Evolutionary conservation across 1,284 basidiomycete genomes (phyloP), one percentile per base, ranked within the genome.

Genomic region (Marasmius tenuissimus): DNA sequence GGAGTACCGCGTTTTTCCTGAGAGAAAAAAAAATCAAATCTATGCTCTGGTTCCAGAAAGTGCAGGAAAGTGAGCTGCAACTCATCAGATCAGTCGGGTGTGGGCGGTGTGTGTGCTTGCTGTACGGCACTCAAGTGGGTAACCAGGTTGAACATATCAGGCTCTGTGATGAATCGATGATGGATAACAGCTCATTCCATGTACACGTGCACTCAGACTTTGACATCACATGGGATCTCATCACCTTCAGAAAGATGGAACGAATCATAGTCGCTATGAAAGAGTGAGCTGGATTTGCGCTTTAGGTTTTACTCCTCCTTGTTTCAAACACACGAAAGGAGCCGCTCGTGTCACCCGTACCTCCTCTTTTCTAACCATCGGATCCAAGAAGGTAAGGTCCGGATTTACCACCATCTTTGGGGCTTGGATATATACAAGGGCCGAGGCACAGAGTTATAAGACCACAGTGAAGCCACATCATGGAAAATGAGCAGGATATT

Each of bases 31-130:
- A 40, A 7, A 22, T 58, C 18, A 35, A 56, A 27, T n/a, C 27
- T n/a, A 22, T 45, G n/a, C 34, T 39, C 11, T 58, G 56, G 61
- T 27, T 58, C 7, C 56, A 68, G 37, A 62, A 72, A 7, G 70
- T 83, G 12, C 64, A 69, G 39, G 72, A 78, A 61, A 70, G 71
- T 22, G 76, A 77, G 12, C 72, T 80, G 49, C 66, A 75, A n/a
- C 70, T 76, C 27, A 73, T 70, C 14, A 54, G 22, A 60, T 67
- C 45, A 59, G 66, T 33, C 66, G 72, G 33, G 67, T 54, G 34
- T 12, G 73, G 42, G 61, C 68, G 18, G 73, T 74, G 0, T 65
- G 70, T 53, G 75, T 76, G 75, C 52, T 61, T 60, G 53, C 67
- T 45, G 65, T 64, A 64, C 48, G 60, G 59, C 8, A 66, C 63